Conservation (phyloP, 1,284 basidiomycete genomes). For the Leccinum pachyderme region DNA sequence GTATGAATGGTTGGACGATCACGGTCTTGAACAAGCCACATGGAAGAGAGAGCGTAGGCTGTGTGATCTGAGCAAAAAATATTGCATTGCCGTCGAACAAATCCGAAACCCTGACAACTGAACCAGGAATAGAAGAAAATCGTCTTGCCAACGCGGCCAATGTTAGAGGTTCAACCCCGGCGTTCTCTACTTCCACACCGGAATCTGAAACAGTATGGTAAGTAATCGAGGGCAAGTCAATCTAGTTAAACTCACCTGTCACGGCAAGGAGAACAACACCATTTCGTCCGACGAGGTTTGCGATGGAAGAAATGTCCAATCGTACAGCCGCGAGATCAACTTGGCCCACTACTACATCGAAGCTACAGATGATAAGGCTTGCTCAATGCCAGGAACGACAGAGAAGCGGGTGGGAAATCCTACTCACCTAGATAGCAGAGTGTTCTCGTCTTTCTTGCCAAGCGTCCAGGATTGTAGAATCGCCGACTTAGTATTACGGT, state of each 20-base stretch:
- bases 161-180: constrained; percentile 11
- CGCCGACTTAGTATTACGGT: constrained; percentile 18
- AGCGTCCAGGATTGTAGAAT: constrained; percentile 22
- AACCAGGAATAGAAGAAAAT: constrained; percentile 11
- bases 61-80: constrained; percentile 15
- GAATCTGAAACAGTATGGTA: constrained; percentile 13
- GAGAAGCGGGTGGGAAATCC: not conserved
- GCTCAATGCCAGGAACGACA: not conserved
- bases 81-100: constrained; percentile 14
- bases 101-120: constrained; percentile 12
- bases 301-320: constrained; percentile 18
- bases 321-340: constrained; percentile 24
- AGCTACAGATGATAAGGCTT: constrained; percentile 3
- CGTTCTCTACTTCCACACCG: constrained; percentile 15
- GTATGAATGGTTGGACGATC: constrained; percentile 24
- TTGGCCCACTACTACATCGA: constrained; percentile 19
- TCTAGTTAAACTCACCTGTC: constrained; percentile 13
- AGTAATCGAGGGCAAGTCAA: not conserved
- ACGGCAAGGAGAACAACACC: constrained; percentile 24
- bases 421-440: constrained; percentile 15
- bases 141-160: constrained; percentile 9
- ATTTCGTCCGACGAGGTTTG: constrained; percentile 21
- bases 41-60: constrained; percentile 14
- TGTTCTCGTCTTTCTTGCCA: constrained; percentile 1
- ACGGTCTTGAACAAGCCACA: constrained; percentile 24